Base-by-base conservation (phyloP, 176 grass and related monocot genomes). In the Paspalum notatum region DNA sequence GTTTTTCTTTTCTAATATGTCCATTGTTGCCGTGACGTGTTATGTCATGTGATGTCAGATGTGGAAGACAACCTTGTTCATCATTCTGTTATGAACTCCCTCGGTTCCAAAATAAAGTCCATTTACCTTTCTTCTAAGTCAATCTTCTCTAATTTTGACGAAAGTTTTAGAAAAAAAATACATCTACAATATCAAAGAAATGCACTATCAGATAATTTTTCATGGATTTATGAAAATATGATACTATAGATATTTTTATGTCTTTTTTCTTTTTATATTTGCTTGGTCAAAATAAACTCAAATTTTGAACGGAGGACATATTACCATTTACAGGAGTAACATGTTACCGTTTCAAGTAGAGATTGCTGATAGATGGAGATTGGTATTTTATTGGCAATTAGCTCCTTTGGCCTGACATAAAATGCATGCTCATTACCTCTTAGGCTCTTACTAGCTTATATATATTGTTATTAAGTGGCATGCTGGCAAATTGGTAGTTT, bases 391-490 rank as follows among this genome's bases (percentile, higher is more conserved):
- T 4, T 42, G 32, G 0, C 38, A 66, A 2, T 71, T 48, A 9
- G 7, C 52, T n/a, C 37, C 9, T 62, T 66, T 7, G 32, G 1
- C 32, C 3, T n/a, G 11, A 16, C 0, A 17, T 24, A 14, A 32
- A 32, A 9, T 40, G 20, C 48, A 21, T 61, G 58, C 12, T 38
- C 12, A 78, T 32, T n/a, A n/a, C n/a, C n/a, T n/a, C n/a, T n/a
- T n/a, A n/a, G n/a, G n/a, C 39, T 79, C n/a, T 66, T 78, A 60
- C 5, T 70, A 42, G 12, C 47, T 38, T 63, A 8, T 37, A 62
- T 39, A 39, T 32, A 32, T 32, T 32, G 32, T 32, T 32, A 32
- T 32, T 32, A 32, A 2, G 2, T 56, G 7, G 12, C 6, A 74
- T 55, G 12, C 10, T 17, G 7, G 47, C 66, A 16, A 37, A 44